These are phyloP conservation scores for Cytospora piceicola DNA, from an alignment of 2,329 filamentous ascomycete species.

Conservation along the genomic window DNA sequence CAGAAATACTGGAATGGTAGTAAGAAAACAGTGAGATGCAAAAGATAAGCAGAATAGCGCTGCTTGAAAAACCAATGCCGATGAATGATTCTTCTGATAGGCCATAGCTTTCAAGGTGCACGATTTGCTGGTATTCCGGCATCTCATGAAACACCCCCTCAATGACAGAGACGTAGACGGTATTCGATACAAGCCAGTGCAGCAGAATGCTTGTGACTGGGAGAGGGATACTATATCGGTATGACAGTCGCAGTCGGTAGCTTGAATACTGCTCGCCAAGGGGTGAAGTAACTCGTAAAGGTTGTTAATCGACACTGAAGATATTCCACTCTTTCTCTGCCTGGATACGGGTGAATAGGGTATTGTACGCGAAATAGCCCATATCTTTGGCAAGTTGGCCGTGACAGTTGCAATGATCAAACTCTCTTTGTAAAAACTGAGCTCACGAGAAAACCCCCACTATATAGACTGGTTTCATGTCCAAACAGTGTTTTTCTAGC, in stretches of 20 bases:
- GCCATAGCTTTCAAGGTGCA: not conserved
- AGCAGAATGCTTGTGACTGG: conserved; percentile 27
- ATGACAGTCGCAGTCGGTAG: conserved; percentile 36
- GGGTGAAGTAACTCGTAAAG: conserved; percentile 25
- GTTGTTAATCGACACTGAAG: conserved; percentile 24
- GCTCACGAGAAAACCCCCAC: too few relatives aligned
- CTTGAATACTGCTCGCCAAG: conserved; percentile 33
- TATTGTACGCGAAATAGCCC: conserved; percentile 34
- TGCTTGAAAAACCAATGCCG: conserved; percentile 1
- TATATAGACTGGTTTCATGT: too few relatives aligned
- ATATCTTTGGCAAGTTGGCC: conserved; percentile 34
- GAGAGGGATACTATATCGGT: conserved; percentile 34
- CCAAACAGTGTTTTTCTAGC: too few relatives aligned
- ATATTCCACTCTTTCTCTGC: conserved; percentile 34
- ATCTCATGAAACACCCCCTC: conserved; percentile 14
- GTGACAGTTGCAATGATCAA: conserved; percentile 18
- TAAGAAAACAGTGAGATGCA: not conserved
- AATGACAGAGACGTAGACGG: conserved; percentile 31
- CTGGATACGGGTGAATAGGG: conserved; percentile 32
- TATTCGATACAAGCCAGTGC: conserved; percentile 34
- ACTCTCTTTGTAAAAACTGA: not conserved
- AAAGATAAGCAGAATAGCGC: not conserved
- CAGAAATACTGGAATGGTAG: not conserved
- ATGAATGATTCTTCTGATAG: not conserved
- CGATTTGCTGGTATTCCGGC: too few relatives aligned